Evolutionary conservation across 257 asterid species (phyloP).

Genomic region (Solanum sitiens): DNA sequence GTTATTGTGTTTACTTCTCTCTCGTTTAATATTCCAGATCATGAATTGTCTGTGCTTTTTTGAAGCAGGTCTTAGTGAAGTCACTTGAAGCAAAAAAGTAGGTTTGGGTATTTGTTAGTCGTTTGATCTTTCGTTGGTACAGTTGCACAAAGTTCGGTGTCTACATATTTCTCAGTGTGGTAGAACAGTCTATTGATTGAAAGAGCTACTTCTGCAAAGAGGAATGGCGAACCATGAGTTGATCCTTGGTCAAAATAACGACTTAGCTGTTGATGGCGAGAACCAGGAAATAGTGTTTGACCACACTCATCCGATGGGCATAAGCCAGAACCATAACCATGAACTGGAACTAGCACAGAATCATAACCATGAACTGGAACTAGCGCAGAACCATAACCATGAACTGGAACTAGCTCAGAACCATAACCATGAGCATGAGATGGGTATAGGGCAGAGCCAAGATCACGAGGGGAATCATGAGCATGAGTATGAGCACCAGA

Average conservation of each 20-base stretch:
- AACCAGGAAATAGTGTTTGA: constrained; percentile 40
- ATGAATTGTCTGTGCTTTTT: background rate
- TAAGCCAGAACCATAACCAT: constrained; percentile 33
- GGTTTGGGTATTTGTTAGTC: background rate
- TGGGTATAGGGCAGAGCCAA: constrained; percentile 30
- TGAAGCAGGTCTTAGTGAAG: background rate
- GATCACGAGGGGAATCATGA: constrained; percentile 27
- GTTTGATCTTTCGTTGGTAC: background rate
- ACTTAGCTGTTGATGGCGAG: constrained; percentile 33
- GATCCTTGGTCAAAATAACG: constrained; percentile 38
- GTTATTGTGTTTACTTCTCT: background rate
- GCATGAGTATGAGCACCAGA: constrained; percentile 46
- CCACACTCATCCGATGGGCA: constrained; percentile 35
- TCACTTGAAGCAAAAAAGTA: background rate
- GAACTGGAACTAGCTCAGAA: constrained; percentile 37
- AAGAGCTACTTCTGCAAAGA: constrained; percentile 6
- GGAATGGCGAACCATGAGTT: constrained; percentile 54
- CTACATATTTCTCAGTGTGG: background rate
- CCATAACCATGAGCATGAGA: constrained; percentile 11
- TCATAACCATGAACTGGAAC: constrained; percentile 30
- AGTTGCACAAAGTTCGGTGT: background rate
- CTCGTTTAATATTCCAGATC: background rate
- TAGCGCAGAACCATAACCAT: constrained; percentile 28
- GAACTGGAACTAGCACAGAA: constrained; percentile 36
- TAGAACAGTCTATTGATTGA: background rate